A percentile compares a stretch with the other conserved stretches of the same genome.
phyloP scores from a whole-genome alignment of 306 rosid genomes.

The Argentina anserina region DNA sequence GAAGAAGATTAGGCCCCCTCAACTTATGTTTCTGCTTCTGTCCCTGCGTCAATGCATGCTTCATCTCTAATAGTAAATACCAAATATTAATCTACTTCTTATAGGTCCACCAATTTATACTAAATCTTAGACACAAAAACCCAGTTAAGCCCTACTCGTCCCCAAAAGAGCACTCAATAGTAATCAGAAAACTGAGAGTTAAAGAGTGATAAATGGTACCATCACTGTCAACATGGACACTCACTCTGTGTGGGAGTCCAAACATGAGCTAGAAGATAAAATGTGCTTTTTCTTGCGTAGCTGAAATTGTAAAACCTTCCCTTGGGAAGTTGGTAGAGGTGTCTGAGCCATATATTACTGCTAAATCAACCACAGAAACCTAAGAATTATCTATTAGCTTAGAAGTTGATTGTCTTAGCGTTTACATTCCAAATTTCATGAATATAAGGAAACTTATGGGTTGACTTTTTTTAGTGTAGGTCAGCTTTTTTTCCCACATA shows the following conservation, averaged over 20 bases:
- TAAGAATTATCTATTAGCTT: neutral
- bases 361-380: neutral
- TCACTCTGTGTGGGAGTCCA: neutral
- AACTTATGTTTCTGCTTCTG: no score
- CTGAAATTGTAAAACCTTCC: neutral
- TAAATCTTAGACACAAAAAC: neutral
- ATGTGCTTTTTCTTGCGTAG: neutral
- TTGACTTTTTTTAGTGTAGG: neutral
- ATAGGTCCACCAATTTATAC: neutral
- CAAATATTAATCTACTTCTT: neutral
- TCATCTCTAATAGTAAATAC: neutral
- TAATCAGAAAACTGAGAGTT: neutral
- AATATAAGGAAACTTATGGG: neutral
- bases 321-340: neutral
- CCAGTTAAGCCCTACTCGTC: neutral
- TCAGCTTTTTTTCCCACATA: neutral
- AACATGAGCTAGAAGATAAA: neutral
- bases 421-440: neutral
- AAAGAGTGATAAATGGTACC: neutral
- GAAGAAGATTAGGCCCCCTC: no score
- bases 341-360: neutral
- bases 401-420: neutral
- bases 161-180: neutral
- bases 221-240: neutral
- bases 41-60: neutral